phyloP scores from a whole-genome alignment of 306 rosid genomes.

The Chamaecrista fasciculata region DNA sequence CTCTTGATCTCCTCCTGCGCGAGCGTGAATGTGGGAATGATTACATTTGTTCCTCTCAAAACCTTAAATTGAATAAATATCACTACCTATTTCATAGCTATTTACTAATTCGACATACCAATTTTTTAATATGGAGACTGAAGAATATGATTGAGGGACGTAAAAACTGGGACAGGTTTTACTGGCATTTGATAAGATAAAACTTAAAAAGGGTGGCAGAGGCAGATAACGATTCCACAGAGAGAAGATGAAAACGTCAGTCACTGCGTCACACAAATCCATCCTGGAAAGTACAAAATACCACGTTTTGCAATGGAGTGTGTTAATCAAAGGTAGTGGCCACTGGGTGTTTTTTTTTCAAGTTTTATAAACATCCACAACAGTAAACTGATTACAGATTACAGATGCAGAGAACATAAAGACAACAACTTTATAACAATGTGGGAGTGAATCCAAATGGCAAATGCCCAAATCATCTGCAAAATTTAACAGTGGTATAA shows the following conservation, averaged over 20 bases:
- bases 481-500: conserved; percentile 43
- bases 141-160: no score
- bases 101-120: no score
- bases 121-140: no score
- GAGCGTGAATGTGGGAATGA: background rate
- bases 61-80: no score
- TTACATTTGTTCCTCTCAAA: background rate
- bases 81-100: no score
- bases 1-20: background rate
- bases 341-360: no score
- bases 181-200: background rate
- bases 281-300: conserved; percentile 30
- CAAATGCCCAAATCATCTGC: conserved; percentile 42
- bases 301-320: conserved; percentile 28
- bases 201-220: background rate
- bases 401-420: background rate
- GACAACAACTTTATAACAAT: conserved; percentile 10
- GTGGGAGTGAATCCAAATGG: conserved; percentile 38
- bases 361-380: conserved; percentile 14
- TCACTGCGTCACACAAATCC: conserved; percentile 3
- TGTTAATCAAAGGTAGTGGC: conserved; percentile 4
- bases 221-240: background rate
- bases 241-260: conserved; percentile 29
- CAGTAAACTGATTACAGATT: no score
- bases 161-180: background rate